phyloP scores from a whole-genome alignment of 805 yeast genomes.

The Phaffomyces thermotolerans region DNA sequence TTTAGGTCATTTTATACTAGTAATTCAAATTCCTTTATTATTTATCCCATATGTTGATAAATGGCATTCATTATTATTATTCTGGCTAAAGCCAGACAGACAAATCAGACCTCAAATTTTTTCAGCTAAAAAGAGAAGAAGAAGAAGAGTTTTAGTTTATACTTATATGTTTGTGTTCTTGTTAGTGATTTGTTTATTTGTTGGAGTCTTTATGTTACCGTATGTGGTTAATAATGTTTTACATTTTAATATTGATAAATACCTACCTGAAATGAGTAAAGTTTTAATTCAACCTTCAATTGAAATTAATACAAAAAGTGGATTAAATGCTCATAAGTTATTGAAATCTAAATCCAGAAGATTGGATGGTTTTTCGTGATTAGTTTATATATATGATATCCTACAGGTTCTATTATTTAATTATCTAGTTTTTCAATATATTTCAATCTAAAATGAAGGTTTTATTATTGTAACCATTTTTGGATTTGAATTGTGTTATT shows the following conservation, averaged over 20 bases:
- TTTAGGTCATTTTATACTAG: conserved; percentile 45
- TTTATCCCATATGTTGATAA: conserved; percentile 50
- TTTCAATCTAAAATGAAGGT: no score
- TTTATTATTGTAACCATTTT: no score
- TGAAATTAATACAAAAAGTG: conserved; percentile 12
- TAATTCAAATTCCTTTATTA: conserved; percentile 45
- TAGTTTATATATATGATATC: neutral
- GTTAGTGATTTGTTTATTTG: conserved; percentile 23
- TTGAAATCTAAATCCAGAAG: conserved; percentile 8
- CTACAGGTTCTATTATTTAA: neutral
- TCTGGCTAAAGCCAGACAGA: conserved; percentile 50
- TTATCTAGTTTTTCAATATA: no score
- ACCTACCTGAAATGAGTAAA: conserved; percentile 31
- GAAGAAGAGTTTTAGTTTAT: conserved; percentile 29
- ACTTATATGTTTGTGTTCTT: conserved; percentile 32
- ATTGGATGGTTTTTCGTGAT: neutral
- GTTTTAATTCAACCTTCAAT: conserved; percentile 39
- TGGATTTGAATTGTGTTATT: neutral
- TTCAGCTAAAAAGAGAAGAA: conserved; percentile 35
- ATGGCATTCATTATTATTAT: conserved; percentile 51
- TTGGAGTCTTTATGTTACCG: conserved; percentile 34
- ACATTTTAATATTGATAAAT: conserved; percentile 32
- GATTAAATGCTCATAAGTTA: conserved; percentile 14
- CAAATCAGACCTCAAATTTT: conserved; percentile 43
- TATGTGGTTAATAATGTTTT: conserved; percentile 27